Percentiles rank a stretch among this genome's conserved stretches.
phyloP scores from a whole-genome alignment of 2,329 filamentous ascomycete species.

The Tolypocladium paradoxum region DNA sequence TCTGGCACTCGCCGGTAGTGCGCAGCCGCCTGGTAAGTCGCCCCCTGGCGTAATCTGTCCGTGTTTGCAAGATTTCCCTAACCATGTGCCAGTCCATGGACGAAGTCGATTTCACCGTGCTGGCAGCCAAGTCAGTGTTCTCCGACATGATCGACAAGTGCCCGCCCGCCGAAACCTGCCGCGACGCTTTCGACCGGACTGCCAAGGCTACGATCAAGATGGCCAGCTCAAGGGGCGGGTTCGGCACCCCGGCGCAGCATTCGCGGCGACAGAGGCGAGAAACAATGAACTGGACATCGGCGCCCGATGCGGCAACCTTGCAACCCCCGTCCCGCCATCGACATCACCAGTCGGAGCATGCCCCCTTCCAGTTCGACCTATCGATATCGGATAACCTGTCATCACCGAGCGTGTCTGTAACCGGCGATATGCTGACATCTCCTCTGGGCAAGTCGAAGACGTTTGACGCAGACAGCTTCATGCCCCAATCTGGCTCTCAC shows the following conservation, averaged over 20 bases:
- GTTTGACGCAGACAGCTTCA: constrained; percentile 20
- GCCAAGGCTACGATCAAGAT: constrained; percentile 93
- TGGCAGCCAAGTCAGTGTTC: constrained; percentile 86
- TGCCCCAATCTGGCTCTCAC: constrained; percentile 18
- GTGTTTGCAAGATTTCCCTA: background rate
- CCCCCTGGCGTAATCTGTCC: background rate
- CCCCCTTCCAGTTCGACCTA: constrained; percentile 24
- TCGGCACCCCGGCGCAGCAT: constrained; percentile 38
- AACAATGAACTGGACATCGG: constrained; percentile 18
- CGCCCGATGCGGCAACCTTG: constrained; percentile 14
- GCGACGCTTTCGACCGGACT: constrained; percentile 90
- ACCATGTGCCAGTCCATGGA: constrained; percentile 56
- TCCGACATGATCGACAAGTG: constrained; percentile 90
- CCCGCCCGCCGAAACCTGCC: constrained; percentile 85
- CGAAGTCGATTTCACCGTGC: constrained; percentile 93
- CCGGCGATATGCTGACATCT: constrained; percentile 29
- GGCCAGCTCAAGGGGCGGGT: constrained; percentile 79
- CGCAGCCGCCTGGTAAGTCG: constrained; percentile 68
- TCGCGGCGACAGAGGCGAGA: constrained; percentile 15
- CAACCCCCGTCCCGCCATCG: constrained; percentile 12
- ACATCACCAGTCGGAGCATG: constrained; percentile 18
- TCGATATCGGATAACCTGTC: constrained; percentile 28
- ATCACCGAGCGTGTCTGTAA: constrained; percentile 27
- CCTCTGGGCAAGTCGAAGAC: constrained; percentile 25
- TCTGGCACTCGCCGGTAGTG: constrained; percentile 90